phyloP scores from a whole-genome alignment of 108 stramenopile genomes.

The Conticribra guillardii region DNA sequence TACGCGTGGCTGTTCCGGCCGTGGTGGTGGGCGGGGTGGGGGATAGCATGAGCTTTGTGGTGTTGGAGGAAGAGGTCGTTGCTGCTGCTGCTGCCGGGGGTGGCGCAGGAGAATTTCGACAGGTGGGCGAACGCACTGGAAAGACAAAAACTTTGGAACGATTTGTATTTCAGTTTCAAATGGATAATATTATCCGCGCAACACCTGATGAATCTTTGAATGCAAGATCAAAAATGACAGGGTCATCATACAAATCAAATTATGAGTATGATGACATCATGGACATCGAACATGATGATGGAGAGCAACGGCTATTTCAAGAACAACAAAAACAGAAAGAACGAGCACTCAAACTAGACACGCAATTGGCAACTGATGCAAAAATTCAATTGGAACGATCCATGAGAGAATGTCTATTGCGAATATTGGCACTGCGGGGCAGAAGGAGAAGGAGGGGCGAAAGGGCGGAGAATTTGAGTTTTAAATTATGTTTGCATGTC shows the following conservation, averaged over 20 bases:
- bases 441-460: slow-evolving; percentile 30
- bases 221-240: background rate
- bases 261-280: background rate
- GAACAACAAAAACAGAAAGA: no score
- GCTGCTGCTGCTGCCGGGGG: background rate
- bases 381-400: slow-evolving; percentile 33
- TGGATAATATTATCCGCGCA: slow-evolving; percentile 17
- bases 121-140: slow-evolving; percentile 20
- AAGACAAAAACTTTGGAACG: slow-evolving; percentile 40
- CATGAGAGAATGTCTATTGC: slow-evolving; percentile 43
- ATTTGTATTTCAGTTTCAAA: slow-evolving; percentile 44
- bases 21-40: slow-evolving; percentile 31
- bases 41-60: slow-evolving; percentile 39
- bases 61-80: slow-evolving; percentile 40
- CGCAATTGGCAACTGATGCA: slow-evolving; percentile 30
- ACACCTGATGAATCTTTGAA: background rate
- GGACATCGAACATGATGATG: slow-evolving; percentile 9
- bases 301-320: no score
- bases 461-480: slow-evolving; percentile 45
- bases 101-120: background rate
- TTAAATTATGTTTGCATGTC: slow-evolving; percentile 45
- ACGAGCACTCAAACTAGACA: slow-evolving; percentile 18
- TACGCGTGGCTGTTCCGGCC: slow-evolving; percentile 45
- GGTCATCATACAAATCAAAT: background rate
- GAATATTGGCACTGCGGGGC: slow-evolving; percentile 27